phyloP scores from a whole-genome alignment of 1,139 yeast genomes.

The Geotrichum reessii region DNA sequence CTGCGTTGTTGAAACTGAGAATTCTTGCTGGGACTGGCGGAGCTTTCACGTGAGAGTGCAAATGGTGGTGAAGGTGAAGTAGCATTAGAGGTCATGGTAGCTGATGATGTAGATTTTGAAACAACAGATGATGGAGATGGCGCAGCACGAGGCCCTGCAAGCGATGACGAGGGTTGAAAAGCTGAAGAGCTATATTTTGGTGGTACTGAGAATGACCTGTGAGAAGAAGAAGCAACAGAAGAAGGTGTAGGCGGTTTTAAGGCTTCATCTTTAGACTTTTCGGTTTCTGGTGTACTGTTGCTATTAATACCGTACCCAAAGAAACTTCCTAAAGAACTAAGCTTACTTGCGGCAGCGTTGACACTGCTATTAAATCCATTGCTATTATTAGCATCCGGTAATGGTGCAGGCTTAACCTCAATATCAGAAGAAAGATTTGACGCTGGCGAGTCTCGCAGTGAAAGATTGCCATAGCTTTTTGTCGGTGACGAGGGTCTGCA shows the following conservation, averaged over 20 bases:
- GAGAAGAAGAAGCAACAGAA: background rate
- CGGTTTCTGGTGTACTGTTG: background rate
- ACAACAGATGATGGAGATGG: background rate
- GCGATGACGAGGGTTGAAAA: background rate
- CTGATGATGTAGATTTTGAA: background rate
- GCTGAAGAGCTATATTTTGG: background rate
- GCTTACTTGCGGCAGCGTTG: conserved; percentile 9
- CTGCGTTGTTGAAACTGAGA: background rate
- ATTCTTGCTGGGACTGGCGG: background rate
- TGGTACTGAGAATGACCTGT: background rate
- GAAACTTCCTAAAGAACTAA: conserved; percentile 13
- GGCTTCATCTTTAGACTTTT: background rate
- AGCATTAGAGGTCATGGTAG: background rate
- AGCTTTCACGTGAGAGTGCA: background rate
- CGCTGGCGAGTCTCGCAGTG: background rate
- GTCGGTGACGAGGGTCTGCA: background rate
- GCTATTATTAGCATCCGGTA: background rate
- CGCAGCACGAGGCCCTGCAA: background rate
- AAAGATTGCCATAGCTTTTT: background rate
- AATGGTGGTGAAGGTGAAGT: background rate
- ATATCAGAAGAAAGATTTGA: background rate
- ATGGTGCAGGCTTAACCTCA: background rate
- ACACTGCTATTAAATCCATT: background rate
- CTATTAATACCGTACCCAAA: conserved; percentile 1
- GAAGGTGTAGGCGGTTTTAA: background rate